Conservation (phyloP, 495 filamentous ascomycete genomes). For the Aspergillus bridgeri region DNA sequence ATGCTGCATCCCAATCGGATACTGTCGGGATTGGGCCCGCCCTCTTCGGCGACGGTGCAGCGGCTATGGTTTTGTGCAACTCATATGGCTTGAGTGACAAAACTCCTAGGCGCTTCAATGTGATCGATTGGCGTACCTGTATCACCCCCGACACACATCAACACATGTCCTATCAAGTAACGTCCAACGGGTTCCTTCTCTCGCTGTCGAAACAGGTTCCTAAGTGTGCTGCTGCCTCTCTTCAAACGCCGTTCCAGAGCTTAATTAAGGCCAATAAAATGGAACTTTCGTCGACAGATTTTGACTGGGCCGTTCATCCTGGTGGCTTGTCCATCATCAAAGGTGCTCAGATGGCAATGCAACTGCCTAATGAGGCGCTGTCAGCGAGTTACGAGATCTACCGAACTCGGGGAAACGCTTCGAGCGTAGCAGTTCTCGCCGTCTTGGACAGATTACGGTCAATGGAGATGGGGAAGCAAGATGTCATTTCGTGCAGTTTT, state of each 20-base stretch:
- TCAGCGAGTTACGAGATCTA: neutral
- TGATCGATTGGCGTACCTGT: slow-evolving; percentile 56
- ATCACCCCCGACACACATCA: slow-evolving; percentile 25
- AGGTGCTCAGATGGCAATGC: slow-evolving; percentile 49
- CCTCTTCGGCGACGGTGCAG: slow-evolving; percentile 63
- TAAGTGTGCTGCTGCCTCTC: neutral
- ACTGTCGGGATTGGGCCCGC: slow-evolving; percentile 55
- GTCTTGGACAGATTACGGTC: slow-evolving; percentile 32
- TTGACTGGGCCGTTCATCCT: slow-evolving; percentile 69
- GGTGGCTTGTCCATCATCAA: slow-evolving; percentile 62
- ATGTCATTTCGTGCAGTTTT: slow-evolving; percentile 62
- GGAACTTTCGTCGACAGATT: slow-evolving; percentile 35
- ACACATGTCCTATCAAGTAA: slow-evolving; percentile 34
- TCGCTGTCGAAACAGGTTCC: slow-evolving; percentile 22
- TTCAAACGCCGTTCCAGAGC: neutral
- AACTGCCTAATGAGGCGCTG: neutral
- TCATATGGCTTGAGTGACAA: slow-evolving; percentile 23
- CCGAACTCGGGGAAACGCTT: neutral
- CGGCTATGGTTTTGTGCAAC: slow-evolving; percentile 57
- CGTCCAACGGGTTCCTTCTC: neutral
- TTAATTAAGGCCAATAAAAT: neutral
- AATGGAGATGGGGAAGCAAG: slow-evolving; percentile 48
- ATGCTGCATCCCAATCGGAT: slow-evolving; percentile 44
- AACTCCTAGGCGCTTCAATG: slow-evolving; percentile 44
- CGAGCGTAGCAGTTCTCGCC: neutral